Evolutionary conservation across 2,329 filamentous ascomycete species (phyloP).

Genomic region (Stagonosporopsis rhizophila): DNA sequence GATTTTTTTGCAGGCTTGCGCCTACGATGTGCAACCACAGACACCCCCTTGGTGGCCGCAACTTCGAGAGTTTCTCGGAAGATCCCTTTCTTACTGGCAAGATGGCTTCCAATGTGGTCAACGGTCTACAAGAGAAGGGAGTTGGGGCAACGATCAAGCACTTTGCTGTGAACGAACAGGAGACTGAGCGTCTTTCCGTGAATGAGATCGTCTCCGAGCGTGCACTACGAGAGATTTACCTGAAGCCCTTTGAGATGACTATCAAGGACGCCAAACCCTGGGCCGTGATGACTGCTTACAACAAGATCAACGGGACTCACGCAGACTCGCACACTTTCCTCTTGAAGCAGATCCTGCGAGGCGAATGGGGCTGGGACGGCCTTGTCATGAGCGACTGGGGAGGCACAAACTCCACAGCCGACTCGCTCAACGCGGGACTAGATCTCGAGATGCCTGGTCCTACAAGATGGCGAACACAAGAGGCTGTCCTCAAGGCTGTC

Average conservation of each 20-base stretch:
- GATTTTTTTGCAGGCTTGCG: conserved; percentile 58
- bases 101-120: conserved; percentile 66
- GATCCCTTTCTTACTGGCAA: conserved; percentile 73
- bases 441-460: conserved; percentile 50
- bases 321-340: conserved; percentile 70
- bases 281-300: conserved; percentile 76
- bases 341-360: conserved; percentile 72
- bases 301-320: conserved; percentile 75
- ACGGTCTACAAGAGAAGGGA: conserved; percentile 68
- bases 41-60: conserved; percentile 78
- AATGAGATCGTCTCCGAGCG: conserved; percentile 58
- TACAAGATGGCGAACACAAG: conserved; percentile 72
- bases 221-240: conserved; percentile 65
- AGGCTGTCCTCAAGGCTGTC: conserved; percentile 63
- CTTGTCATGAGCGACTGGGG: conserved; percentile 72
- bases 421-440: conserved; percentile 46
- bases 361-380: conserved; percentile 76
- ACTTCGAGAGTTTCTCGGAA: conserved; percentile 78
- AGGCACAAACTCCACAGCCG: conserved; percentile 46
- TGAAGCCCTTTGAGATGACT: conserved; percentile 71
- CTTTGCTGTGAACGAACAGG: conserved; percentile 71
- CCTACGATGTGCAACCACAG: conserved; percentile 83
- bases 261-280: conserved; percentile 73
- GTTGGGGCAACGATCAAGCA: conserved; percentile 78
- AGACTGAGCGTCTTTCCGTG: conserved; percentile 71